Evolutionary conservation across 2,329 filamentous ascomycete genomes (phyloP), one percentile per base, ranked within the genome.

Genomic region (Aureobasidium subglaciale): DNA sequence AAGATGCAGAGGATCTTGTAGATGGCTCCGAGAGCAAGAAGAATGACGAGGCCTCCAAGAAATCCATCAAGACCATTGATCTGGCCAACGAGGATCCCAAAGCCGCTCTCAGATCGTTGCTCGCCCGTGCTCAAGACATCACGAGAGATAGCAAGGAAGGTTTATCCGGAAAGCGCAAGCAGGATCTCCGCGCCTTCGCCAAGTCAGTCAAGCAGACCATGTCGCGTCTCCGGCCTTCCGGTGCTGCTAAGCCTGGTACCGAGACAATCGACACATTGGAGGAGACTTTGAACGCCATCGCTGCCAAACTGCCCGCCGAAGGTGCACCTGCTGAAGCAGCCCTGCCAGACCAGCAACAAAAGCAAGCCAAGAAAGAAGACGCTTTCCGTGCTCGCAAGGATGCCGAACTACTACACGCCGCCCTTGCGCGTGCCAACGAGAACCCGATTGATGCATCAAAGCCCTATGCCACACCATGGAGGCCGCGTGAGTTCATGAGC

Each of bases 381-480:
- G 68, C 71, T 6, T 72, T 75, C 53, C 72, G 76, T 48, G 71
- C 72, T 41, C 68, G 71, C 20, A 85, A 85, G 52, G 85, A 87
- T 66, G 75, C 80, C 59, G 65, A 71, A 55, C 72, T 77, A 53
- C 76, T 88, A 20, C 73, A 75, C 54, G 59, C 69, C 40, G 75
- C 88, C 20, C 78, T 93, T 43, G 73, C 76, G 54, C 75, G 81
- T 63, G 80, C 88, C 65, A 75, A 78, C 56, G 82, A 90, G 68
- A 95, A 96, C 73, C 86, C 89, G 0, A 73, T 86, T 58, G 89
- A 96, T 71, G 70, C 73, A 24, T 74, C 71, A 56, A 95, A 95
- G 73, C 89, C 93, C 3, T 99, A 99, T 69, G 81, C 81, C 4
- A 96, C 91, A 1, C 93, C 93, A 11, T 99, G 93, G 93, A 75